These are phyloP conservation scores for Diplosphaera chodatii DNA, from an alignment of 139 green algal species.

Conservation along the genomic window DNA sequence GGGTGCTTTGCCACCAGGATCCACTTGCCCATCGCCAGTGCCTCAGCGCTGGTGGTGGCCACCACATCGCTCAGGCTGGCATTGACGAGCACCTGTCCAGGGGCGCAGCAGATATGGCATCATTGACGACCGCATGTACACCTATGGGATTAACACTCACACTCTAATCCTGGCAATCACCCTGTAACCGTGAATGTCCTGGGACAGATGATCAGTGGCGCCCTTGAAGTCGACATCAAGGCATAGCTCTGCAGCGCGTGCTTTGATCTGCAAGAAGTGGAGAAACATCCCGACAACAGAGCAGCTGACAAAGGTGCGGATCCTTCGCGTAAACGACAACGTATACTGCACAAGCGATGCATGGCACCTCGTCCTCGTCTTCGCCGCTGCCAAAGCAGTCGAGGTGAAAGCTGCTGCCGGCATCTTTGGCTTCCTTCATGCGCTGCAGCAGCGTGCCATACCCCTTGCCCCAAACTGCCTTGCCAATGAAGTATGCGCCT, in stretches of 20 bases:
- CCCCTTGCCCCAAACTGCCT: slow-evolving; percentile 85
- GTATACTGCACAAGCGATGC: not conserved
- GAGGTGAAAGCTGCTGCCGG: slow-evolving; percentile 12
- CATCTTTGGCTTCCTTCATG: slow-evolving; percentile 43
- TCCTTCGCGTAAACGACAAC: too few relatives aligned
- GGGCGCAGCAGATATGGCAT: too few relatives aligned
- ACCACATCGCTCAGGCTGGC: slow-evolving; percentile 85
- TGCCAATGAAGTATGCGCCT: slow-evolving; percentile 79
- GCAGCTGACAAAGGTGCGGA: too few relatives aligned
- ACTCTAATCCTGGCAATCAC: too few relatives aligned
- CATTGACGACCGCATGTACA: too few relatives aligned
- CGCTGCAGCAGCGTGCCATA: slow-evolving; percentile 84
- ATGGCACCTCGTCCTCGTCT: slow-evolving; percentile 18
- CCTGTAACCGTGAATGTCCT: slow-evolving; percentile 33
- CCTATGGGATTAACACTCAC: too few relatives aligned
- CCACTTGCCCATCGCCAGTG: slow-evolving; percentile 95
- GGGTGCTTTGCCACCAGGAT: slow-evolving; percentile 83
- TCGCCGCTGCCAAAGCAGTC: slow-evolving; percentile 52
- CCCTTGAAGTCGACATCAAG: slow-evolving; percentile 50
- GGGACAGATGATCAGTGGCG: slow-evolving; percentile 48
- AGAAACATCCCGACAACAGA: too few relatives aligned
- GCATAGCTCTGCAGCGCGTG: slow-evolving; percentile 3
- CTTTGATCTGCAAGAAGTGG: not conserved
- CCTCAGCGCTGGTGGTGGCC: slow-evolving; percentile 89
- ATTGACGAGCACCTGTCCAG: slow-evolving; percentile 77